Evolutionary conservation across 2,329 filamentous ascomycete genomes (phyloP), one percentile per base, ranked within the genome.

Genomic region (Achaetomium macrosporum): DNA sequence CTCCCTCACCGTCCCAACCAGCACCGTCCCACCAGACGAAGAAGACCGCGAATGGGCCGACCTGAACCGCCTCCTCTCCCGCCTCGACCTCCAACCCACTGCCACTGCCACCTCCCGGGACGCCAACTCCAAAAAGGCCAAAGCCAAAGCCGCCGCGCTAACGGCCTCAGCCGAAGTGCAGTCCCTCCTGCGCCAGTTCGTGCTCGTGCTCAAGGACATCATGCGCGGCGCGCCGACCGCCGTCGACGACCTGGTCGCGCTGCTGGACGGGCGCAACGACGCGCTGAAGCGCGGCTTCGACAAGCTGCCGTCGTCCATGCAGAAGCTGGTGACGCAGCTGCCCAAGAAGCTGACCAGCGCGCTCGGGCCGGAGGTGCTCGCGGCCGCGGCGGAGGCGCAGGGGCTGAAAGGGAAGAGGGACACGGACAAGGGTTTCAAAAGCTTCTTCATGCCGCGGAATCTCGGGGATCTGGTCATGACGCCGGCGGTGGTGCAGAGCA

Each of bases 181-280:
- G 17, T 39, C 43, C 2, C 78, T 96, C 30, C 81, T 96, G 47
- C 81, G 83, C 50, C 83, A 85, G 57, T 99, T 99, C 76, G 95
- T 90, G 1, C 76, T 90, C 51, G 85, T 96, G 33, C 87, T 99
- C 65, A 93, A 92, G 66, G 93, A 99, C 67, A 80, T 96, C 15
- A 82, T 93, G 63, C 91, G 90, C 66, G 93, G 93, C 57, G 93
- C 90, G 1, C 93, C 93, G 3, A 96, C 92, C 0, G 93, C 93
- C 2, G 96, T 95, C 69, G 79, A 87, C 65, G 93, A 99, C 67
- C 84, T 99, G n/a, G 83, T 75, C 2, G 63, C 66, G 13, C 76
- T 86, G 19, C 69, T 85, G 41, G 79, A 84, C 54, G 80, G 84
- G 64, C 76, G 76, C 55, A 79, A 85, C 63, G 77, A 78, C 54